Evolutionary conservation across 345 rosid genomes (phyloP).

Genomic region (Barbarea vulgaris): DNA sequence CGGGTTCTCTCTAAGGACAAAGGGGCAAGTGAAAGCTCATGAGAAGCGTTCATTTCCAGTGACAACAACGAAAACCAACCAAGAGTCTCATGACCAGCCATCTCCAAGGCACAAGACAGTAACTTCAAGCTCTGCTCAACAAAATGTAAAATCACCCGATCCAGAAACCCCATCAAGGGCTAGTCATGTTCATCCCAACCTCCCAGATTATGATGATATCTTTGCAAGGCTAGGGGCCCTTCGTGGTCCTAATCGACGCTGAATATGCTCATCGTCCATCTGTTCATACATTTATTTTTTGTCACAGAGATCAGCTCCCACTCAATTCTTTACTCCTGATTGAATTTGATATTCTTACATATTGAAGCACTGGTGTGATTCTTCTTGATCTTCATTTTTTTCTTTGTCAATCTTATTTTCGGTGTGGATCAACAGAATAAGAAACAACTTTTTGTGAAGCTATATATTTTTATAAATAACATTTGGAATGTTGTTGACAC

Average conservation of each 20-base stretch:
- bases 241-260: slow-evolving; percentile 39
- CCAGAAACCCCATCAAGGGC: slow-evolving; percentile 46
- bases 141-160: slow-evolving; percentile 31
- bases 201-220: slow-evolving; percentile 73
- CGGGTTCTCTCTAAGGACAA: slow-evolving; percentile 36
- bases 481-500: neutral
- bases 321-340: slow-evolving; percentile 23
- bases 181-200: slow-evolving; percentile 89
- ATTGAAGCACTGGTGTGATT: slow-evolving; percentile 20
- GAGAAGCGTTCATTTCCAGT: slow-evolving; percentile 30
- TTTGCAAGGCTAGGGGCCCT: slow-evolving; percentile 60
- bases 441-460: slow-evolving; percentile 10
- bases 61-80: slow-evolving; percentile 24
- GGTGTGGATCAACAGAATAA: slow-evolving; percentile 8
- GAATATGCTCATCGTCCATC: slow-evolving; percentile 2
- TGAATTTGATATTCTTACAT: slow-evolving; percentile 21
- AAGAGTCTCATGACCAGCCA: slow-evolving; percentile 39
- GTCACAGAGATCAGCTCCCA: slow-evolving; percentile 15
- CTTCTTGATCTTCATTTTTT: slow-evolving; percentile 16
- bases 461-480: slow-evolving; percentile 2
- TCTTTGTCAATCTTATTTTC: neutral
- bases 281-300: slow-evolving; percentile 30
- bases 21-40: slow-evolving; percentile 29
- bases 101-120: slow-evolving; percentile 30
- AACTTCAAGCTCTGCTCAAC: slow-evolving; percentile 14